Conservation (phyloP, 176 grass and related monocot species). For the Raddia guianensis region DNA sequence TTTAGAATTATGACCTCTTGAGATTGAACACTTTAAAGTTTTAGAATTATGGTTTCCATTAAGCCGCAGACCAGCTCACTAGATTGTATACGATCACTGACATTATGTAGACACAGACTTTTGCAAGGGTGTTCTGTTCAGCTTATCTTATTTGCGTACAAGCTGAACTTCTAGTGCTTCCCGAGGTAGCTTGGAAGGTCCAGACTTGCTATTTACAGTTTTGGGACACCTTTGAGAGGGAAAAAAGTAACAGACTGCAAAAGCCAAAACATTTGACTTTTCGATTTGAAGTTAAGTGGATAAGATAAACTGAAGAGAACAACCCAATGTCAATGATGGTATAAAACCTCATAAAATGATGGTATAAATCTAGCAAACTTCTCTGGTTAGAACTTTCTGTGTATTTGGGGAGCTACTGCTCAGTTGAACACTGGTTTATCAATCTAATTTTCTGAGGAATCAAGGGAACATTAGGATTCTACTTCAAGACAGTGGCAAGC, state of each 20-base stretch:
- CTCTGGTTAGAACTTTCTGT: neutral
- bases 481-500: neutral
- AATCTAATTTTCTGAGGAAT: neutral
- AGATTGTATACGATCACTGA: neutral
- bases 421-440: neutral
- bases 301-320: too few species aligned
- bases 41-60: neutral
- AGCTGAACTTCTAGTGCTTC: too few species aligned
- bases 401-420: neutral
- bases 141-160: too few species aligned
- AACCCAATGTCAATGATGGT: neutral
- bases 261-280: too few species aligned
- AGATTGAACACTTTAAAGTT: neutral
- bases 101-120: too few species aligned
- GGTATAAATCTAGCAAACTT: conserved; percentile 1
- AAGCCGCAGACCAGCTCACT: neutral
- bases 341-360: neutral
- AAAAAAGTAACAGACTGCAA: too few species aligned
- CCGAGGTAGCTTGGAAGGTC: too few species aligned
- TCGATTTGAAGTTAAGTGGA: too few species aligned
- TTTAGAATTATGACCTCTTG: neutral
- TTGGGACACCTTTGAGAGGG: too few species aligned
- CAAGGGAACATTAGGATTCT: neutral
- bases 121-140: too few species aligned
- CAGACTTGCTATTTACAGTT: too few species aligned